Evolutionary conservation across 352 stramenopile species (phyloP), one percentile per base, ranked within the genome.

Genomic region (Pythium insidiosum): DNA sequence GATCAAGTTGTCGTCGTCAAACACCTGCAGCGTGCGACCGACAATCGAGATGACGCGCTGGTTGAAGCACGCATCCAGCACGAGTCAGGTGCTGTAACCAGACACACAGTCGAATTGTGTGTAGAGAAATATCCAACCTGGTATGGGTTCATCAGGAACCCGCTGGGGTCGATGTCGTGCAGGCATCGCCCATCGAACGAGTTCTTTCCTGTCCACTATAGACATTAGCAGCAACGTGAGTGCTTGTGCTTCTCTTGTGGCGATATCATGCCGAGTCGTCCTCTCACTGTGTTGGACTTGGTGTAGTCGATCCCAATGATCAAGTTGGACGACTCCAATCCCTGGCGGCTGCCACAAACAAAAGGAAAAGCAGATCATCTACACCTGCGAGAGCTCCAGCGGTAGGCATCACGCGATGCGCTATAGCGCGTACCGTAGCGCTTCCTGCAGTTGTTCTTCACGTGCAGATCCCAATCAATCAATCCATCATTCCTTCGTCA

Each of bases 231-330:
- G n/a, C n/a, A n/a, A n/a, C n/a, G n/a, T n/a, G n/a, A n/a, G n/a
- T n/a, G n/a, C n/a, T n/a, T n/a, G n/a, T n/a, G n/a, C n/a, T n/a
- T n/a, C n/a, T n/a, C n/a, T n/a, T n/a, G n/a, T n/a, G n/a, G n/a
- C n/a, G n/a, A n/a, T n/a, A n/a, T n/a, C n/a, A n/a, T n/a, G n/a
- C 25, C 18, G 12, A 43, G 9, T 39, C 7, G 13, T 6, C 20
- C 25, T 42, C 28, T 35, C 56, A 83, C 74, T 54, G 58, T 75
- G 44, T 91, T 91, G 44, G 68, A 86, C 38, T 79, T 76, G 16
- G 75, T 91, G 45, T 72, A 88, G 63, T 91, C 75, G 35, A 88
- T 68, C 0, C 66, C 75, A 19, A 88, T 45, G 40, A 91, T 84
- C 33, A 90, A 57, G 30, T 84, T 79, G 1, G 65, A 78, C 18